Evolutionary conservation across 2,329 filamentous ascomycete species (phyloP).

Genomic region (Epichloe sibirici): DNA sequence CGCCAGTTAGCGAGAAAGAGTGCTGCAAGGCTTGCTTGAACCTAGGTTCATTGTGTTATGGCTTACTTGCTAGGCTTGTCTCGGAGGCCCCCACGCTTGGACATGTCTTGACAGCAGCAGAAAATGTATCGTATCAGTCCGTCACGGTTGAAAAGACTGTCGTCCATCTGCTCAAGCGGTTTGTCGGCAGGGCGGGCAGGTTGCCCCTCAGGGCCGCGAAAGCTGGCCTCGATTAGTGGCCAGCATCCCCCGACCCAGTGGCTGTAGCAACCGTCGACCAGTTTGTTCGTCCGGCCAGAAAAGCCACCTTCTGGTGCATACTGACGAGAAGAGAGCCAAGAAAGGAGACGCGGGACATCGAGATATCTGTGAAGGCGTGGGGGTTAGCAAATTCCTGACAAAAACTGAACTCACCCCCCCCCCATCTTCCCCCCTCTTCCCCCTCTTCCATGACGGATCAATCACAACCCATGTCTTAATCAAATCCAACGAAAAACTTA

Average conservation of each 20-base stretch:
- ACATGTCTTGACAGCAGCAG: slow-evolving; percentile 68
- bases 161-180: slow-evolving; percentile 18
- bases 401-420: not conserved
- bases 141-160: slow-evolving; percentile 64
- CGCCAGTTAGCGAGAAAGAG: not conserved
- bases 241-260: slow-evolving; percentile 97
- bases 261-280: slow-evolving; percentile 96
- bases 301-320: slow-evolving; percentile 87
- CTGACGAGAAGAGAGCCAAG: slow-evolving; percentile 84
- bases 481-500: slow-evolving; percentile 30
- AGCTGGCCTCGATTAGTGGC: slow-evolving; percentile 73
- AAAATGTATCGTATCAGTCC: slow-evolving; percentile 84
- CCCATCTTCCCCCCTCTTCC: not conserved
- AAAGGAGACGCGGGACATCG: slow-evolving; percentile 62
- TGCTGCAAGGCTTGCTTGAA: not conserved
- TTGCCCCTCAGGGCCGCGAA: slow-evolving; percentile 39
- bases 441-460: not conserved
- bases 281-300: slow-evolving; percentile 88
- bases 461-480: not conserved
- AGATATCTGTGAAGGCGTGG: slow-evolving; percentile 44
- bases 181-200: slow-evolving; percentile 17
- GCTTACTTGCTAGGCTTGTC: slow-evolving; percentile 86
- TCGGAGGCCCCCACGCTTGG: slow-evolving; percentile 63
- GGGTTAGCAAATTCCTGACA: slow-evolving; percentile 19
- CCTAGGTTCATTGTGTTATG: not conserved